A percentile compares a stretch with the other conserved stretches of the same genome.
These are phyloP conservation scores for Ascochyta clinopodiicola DNA, from an alignment of 2,329 filamentous ascomycete species.

Conservation along the genomic window DNA sequence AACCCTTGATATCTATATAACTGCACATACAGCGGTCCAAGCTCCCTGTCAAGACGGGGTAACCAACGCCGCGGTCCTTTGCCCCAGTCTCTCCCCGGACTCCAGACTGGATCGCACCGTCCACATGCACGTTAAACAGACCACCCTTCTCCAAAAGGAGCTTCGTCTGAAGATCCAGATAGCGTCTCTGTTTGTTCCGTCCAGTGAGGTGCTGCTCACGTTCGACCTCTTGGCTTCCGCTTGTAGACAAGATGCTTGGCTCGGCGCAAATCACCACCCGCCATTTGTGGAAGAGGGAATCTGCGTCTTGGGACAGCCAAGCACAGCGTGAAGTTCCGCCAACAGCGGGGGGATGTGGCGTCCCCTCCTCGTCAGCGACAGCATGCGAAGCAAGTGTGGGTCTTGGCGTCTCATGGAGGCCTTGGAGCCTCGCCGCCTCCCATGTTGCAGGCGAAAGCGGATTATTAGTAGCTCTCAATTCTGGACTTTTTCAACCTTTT, in stretches of 20 bases:
- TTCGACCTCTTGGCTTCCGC: conserved; percentile 11
- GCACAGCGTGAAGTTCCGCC: conserved; percentile 17
- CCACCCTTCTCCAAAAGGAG: conserved; percentile 11
- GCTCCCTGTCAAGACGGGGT: conserved; percentile 33
- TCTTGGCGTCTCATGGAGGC: conserved; percentile 2
- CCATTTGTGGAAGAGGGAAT: conserved; percentile 22
- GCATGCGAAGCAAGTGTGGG: conserved; percentile 11
- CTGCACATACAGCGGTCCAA: conserved; percentile 30
- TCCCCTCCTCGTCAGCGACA: conserved; percentile 7
- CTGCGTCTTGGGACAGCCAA: conserved; percentile 24
- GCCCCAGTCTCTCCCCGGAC: conserved; percentile 14
- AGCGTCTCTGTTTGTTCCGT: conserved; percentile 13
- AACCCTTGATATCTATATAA: conserved; percentile 33
- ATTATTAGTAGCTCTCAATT: too few relatives aligned
- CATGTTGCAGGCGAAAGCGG: neutral
- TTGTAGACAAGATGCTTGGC: conserved; percentile 17
- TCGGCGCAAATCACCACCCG: conserved; percentile 9
- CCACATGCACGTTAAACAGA: conserved; percentile 19
- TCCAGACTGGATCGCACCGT: conserved; percentile 23
- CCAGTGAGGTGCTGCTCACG: conserved; percentile 20
- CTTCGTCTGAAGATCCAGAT: conserved; percentile 13
- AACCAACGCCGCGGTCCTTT: conserved; percentile 28
- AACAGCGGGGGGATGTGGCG: conserved; percentile 13
- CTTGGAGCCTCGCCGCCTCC: neutral
- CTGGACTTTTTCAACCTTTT: too few relatives aligned